Conservation (phyloP, 768 basidiomycete species). For the Mycena rosella region DNA sequence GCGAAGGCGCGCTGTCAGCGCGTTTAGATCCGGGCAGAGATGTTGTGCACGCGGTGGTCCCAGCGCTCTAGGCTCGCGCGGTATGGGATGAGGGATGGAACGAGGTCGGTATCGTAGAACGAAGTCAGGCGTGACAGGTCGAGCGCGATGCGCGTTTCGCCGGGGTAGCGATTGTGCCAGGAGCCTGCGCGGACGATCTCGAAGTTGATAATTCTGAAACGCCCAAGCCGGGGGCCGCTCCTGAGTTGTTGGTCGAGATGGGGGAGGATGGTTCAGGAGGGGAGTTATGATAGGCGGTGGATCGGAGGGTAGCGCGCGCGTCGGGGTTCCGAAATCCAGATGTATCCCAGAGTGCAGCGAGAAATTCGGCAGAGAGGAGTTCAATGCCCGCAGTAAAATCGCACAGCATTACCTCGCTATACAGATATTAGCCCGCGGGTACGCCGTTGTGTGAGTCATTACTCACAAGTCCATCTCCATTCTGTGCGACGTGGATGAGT, state of each 20-base stretch:
- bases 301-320: background rate
- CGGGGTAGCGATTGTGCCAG: constrained; percentile 49
- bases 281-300: no score
- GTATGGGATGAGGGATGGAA: background rate
- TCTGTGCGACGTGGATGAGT: background rate
- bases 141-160: constrained; percentile 49
- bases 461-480: constrained; percentile 49
- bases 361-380: background rate
- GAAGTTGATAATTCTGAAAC: background rate
- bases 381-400: constrained; percentile 1
- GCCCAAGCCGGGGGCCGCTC: no score
- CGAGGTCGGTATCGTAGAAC: constrained; percentile 48
- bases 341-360: background rate
- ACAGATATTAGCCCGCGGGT: constrained; percentile 23
- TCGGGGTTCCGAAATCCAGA: background rate
- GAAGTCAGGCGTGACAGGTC: constrained; percentile 51
- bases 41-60: constrained; percentile 42
- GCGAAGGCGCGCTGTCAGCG: constrained; percentile 25
- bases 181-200: background rate
- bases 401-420: constrained; percentile 49
- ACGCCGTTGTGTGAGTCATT: no score
- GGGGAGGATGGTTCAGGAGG: no score
- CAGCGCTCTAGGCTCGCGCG: background rate
- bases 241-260: no score
- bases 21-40: constrained; percentile 41